phyloP scores from a whole-genome alignment of 192 early-diverging fungal genomes.

The Linnemannia exigua region DNA sequence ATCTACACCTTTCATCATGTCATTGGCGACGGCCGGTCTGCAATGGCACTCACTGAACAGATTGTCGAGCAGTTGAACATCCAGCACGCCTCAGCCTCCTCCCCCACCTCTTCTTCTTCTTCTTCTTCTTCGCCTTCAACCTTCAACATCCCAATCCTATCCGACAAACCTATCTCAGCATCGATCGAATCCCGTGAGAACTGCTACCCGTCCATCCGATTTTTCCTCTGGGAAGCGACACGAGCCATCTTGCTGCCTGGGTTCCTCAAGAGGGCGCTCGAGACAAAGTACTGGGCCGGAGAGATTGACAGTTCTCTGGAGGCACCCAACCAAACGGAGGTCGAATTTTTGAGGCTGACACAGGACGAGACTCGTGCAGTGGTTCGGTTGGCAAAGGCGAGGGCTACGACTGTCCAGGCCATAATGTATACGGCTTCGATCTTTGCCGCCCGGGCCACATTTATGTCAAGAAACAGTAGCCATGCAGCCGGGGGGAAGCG shows the following conservation, averaged over 20 bases:
- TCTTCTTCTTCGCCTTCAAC: not conserved
- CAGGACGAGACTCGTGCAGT: conserved; percentile 10
- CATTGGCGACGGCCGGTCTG: conserved; percentile 48
- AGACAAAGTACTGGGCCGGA: conserved; percentile 50
- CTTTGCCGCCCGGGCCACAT: conserved; percentile 35
- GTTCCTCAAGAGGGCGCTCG: conserved; percentile 30
- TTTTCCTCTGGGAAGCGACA: conserved; percentile 23
- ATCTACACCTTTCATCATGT: conserved; percentile 50
- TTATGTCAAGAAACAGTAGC: conserved; percentile 3
- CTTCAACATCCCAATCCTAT: conserved; percentile 10
- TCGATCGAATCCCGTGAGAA: conserved; percentile 39
- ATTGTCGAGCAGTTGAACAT: conserved; percentile 25
- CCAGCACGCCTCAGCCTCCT: conserved; percentile 4
- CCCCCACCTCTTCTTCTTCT: not conserved
- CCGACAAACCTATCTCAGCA: conserved; percentile 15
- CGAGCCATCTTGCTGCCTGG: conserved; percentile 30
- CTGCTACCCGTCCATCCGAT: conserved; percentile 42
- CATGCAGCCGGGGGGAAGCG: not conserved
- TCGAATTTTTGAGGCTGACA: conserved; percentile 11
- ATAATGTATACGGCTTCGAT: conserved; percentile 26
- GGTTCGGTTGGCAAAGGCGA: conserved; percentile 2
- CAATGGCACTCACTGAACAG: conserved; percentile 37
- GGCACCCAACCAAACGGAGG: conserved; percentile 31
- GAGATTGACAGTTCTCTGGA: conserved; percentile 44
- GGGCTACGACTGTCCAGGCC: conserved; percentile 40